A percentile compares a stretch with the other conserved stretches of the same genome.
Conservation (phyloP, 805 yeast genomes). For the Metschnikowia proteae region DNA sequence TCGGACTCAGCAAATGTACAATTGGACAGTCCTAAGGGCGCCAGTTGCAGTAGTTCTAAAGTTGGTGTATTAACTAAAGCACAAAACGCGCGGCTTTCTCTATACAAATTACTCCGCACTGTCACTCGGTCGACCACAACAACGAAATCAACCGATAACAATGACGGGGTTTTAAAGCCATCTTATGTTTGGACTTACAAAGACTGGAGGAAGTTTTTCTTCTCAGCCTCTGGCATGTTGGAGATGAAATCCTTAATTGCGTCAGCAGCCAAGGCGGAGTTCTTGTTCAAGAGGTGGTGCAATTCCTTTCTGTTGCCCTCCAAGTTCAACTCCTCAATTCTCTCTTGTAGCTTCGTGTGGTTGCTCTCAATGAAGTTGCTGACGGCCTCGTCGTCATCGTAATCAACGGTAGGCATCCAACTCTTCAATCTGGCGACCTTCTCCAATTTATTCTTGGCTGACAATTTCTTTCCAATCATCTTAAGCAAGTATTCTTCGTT, state of each 20-base stretch:
- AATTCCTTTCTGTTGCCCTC: constrained; percentile 65
- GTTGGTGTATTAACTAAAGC: neutral
- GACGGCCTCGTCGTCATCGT: constrained; percentile 70
- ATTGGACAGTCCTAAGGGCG: neutral
- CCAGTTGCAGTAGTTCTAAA: neutral
- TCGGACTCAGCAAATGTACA: neutral
- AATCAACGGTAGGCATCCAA: constrained; percentile 75
- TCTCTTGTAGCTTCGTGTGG: constrained; percentile 57
- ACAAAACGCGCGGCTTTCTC: constrained; percentile 4
- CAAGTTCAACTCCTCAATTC: constrained; percentile 58
- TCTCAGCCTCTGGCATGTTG: constrained; percentile 35
- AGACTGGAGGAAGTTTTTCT: constrained; percentile 24
- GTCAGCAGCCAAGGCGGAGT: constrained; percentile 27
- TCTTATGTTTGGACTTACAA: constrained; percentile 4
- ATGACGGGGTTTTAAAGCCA: neutral
- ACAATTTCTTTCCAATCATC: constrained; percentile 61
- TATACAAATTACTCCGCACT: neutral
- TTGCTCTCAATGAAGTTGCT: constrained; percentile 84
- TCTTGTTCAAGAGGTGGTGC: constrained; percentile 46
- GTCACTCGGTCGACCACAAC: constrained; percentile 1
- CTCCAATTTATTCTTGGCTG: constrained; percentile 64
- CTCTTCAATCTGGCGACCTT: constrained; percentile 82
- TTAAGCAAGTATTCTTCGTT: constrained; percentile 85
- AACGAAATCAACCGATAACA: constrained; percentile 1
- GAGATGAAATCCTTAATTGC: constrained; percentile 36